Evolutionary conservation across 768 basidiomycete species (phyloP).

Genomic region (Lentinus brumalis): DNA sequence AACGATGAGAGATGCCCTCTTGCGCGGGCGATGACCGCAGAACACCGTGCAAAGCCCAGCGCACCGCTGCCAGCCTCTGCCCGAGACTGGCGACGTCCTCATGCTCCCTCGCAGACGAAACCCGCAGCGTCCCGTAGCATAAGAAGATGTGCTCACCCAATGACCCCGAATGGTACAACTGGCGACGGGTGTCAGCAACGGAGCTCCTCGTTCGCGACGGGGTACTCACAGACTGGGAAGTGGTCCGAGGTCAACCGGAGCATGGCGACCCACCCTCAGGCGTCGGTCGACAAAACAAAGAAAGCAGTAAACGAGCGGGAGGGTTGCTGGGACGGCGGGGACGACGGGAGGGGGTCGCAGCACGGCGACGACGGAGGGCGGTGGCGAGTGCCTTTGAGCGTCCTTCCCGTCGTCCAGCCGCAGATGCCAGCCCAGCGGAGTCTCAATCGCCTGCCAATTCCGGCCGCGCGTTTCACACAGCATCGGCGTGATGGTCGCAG

Average conservation of each 20-base stretch:
- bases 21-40: too few species aligned
- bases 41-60: too few species aligned
- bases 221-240: slow-evolving; percentile 81
- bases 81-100: too few species aligned
- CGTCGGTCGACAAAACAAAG: slow-evolving; percentile 12
- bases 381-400: slow-evolving; percentile 18
- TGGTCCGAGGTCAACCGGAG: slow-evolving; percentile 89
- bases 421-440: slow-evolving; percentile 18
- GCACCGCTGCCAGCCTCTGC: too few species aligned
- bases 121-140: too few species aligned
- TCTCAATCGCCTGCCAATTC: slow-evolving; percentile 11
- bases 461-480: slow-evolving; percentile 3
- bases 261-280: slow-evolving; percentile 45
- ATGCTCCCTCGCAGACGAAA: too few species aligned
- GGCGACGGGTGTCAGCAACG: slow-evolving; percentile 12
- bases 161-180: slow-evolving; percentile 91
- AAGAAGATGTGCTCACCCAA: slow-evolving; percentile 52
- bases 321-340: slow-evolving; percentile 16
- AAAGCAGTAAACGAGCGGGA: slow-evolving; percentile 19
- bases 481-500: background rate
- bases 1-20: too few species aligned
- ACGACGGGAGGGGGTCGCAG: slow-evolving; percentile 17
- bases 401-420: background rate
- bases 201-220: background rate
- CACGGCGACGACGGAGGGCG: slow-evolving; percentile 21